Conservation (phyloP, 108 stramenopile genomes). For the Cyclotella cryptica region DNA sequence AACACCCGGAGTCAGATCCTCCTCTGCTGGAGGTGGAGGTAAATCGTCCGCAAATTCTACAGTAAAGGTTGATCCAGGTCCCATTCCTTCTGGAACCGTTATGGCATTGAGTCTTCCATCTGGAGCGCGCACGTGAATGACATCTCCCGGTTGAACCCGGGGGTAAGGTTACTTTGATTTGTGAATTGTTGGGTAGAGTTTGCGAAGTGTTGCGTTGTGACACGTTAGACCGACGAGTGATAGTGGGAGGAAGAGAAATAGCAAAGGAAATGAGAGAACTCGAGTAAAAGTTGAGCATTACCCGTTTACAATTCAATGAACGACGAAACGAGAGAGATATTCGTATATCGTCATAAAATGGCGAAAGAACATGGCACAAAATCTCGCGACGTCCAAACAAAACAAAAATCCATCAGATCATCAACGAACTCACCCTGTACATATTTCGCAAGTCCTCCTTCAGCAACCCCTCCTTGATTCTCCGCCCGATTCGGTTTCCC, state of each 20-base stretch:
- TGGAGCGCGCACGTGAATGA: slow-evolving; percentile 83
- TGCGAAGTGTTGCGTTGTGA: no score
- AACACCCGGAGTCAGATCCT: slow-evolving; percentile 47
- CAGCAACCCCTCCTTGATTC: slow-evolving; percentile 23
- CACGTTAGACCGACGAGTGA: not conserved
- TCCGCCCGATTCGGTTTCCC: slow-evolving; percentile 61
- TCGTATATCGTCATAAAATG: no score
- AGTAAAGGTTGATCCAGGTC: slow-evolving; percentile 85
- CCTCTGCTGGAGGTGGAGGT: slow-evolving; percentile 40
- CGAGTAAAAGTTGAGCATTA: not conserved
- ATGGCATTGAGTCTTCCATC: slow-evolving; percentile 85
- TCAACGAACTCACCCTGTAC: slow-evolving; percentile 53
- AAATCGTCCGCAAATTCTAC: slow-evolving; percentile 76
- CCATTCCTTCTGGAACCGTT: slow-evolving; percentile 77
- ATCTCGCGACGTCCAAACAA: not conserved
- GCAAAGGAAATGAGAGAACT: not conserved
- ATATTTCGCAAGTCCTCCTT: slow-evolving; percentile 49
- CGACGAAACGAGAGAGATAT: no score
- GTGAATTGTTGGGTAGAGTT: slow-evolving; percentile 7
- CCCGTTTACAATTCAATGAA: not conserved
- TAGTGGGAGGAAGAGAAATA: not conserved
- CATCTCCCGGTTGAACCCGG: slow-evolving; percentile 71
- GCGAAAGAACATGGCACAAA: not conserved
- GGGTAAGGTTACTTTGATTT: slow-evolving; percentile 73
- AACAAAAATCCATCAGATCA: not conserved